These are phyloP conservation scores for Myxozyma lipomycoides DNA, from an alignment of 805 yeast genomes.

Conservation along the genomic window DNA sequence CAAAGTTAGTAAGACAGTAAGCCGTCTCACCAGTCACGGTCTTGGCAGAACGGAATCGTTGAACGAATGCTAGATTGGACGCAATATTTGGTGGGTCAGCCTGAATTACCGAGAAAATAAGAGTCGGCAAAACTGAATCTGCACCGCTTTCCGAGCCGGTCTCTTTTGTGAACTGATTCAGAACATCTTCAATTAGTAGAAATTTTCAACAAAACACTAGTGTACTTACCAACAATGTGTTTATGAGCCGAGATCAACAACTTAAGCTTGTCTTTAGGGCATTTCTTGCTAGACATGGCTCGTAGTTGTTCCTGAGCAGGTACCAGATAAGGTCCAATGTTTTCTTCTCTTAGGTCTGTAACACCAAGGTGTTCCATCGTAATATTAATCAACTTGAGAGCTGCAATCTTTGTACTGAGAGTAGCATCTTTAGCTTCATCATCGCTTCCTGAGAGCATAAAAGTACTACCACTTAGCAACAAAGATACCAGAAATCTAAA, in stretches of 20 bases:
- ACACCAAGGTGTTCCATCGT: constrained; percentile 36
- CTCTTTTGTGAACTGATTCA: constrained; percentile 6
- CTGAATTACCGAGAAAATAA: constrained; percentile 37
- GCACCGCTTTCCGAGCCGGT: constrained; percentile 34
- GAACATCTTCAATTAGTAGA: constrained; percentile 7
- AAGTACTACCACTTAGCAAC: constrained; percentile 31
- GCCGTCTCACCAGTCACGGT: constrained; percentile 39
- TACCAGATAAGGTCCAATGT: constrained; percentile 13
- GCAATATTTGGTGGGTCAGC: constrained; percentile 36
- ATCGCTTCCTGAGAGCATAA: constrained; percentile 33
- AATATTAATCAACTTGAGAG: constrained; percentile 31
- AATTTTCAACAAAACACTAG: not conserved
- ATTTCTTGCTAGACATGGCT: constrained; percentile 32
- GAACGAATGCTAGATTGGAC: constrained; percentile 39
- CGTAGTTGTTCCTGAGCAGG: constrained; percentile 24
- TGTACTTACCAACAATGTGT: constrained; percentile 34
- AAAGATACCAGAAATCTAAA: not conserved
- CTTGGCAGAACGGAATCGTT: constrained; percentile 39
- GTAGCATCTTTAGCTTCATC: constrained; percentile 32
- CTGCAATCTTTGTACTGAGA: constrained; percentile 33
- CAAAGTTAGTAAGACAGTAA: constrained; percentile 43
- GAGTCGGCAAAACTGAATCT: constrained; percentile 41
- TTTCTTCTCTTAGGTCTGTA: constrained; percentile 21
- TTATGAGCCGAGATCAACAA: constrained; percentile 38
- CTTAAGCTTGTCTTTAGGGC: constrained; percentile 39